A percentile compares a stretch with the other conserved stretches of the same genome.
Evolutionary conservation across 345 rosid genomes (phyloP).

Genomic region (Eucalyptus urophylla): DNA sequence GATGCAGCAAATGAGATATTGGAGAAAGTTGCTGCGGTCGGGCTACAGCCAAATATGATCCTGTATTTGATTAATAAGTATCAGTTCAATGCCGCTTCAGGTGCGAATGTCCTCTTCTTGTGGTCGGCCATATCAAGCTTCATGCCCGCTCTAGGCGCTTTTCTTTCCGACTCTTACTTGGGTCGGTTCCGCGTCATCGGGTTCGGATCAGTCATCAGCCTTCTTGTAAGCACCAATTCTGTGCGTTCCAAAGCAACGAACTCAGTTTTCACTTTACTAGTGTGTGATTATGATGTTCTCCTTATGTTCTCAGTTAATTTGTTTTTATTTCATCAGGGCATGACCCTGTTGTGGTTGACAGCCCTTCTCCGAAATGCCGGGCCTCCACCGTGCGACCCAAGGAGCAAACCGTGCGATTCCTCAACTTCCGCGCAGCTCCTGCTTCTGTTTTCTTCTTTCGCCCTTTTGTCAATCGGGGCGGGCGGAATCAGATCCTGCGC

Average conservation of each 20-base stretch:
- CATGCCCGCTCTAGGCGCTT: conserved; percentile 31
- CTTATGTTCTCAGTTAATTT: not conserved
- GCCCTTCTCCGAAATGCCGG: conserved; percentile 15
- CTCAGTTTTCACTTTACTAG: not conserved
- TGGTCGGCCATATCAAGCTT: conserved; percentile 27
- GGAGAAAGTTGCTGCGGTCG: conserved; percentile 33
- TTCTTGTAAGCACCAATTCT: conserved; percentile 9
- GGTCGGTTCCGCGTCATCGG: conserved; percentile 35
- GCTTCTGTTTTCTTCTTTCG: conserved; percentile 19
- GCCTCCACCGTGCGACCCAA: conserved; percentile 16
- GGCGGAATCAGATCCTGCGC: conserved; percentile 46
- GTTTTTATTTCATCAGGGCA: conserved; percentile 13
- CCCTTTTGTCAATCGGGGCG: conserved; percentile 27
- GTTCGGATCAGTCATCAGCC: conserved; percentile 8
- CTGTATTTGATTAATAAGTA: conserved; percentile 17
- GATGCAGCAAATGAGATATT: conserved; percentile 45
- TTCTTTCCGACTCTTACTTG: conserved; percentile 35
- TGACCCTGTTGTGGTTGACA: conserved; percentile 28
- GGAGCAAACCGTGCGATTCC: not conserved
- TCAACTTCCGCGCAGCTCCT: conserved; percentile 6
- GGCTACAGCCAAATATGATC: conserved; percentile 37
- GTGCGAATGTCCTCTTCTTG: conserved; percentile 20
- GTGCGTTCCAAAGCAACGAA: not conserved
- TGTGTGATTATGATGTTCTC: not conserved
- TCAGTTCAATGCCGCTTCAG: conserved; percentile 13